Evolutionary conservation across 352 stramenopile species (phyloP).

Genomic region (Peronospora tabacina): DNA sequence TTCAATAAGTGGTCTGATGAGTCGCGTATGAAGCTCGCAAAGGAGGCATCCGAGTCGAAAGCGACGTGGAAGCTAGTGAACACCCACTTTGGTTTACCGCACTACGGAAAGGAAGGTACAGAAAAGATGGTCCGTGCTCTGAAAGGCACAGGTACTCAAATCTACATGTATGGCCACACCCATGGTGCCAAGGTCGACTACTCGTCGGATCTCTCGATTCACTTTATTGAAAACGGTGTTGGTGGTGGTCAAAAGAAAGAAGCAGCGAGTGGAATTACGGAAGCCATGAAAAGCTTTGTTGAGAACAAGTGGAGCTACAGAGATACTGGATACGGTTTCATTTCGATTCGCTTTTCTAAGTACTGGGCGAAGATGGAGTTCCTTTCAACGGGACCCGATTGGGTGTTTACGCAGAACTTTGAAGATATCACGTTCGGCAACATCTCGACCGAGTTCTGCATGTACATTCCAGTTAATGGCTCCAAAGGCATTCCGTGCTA

Average conservation of each 20-base stretch:
- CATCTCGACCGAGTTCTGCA: slow-evolving; percentile 10
- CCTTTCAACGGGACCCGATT: slow-evolving; percentile 5
- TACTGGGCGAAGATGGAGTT: slow-evolving; percentile 44
- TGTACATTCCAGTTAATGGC: slow-evolving; percentile 10
- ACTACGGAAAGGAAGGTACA: slow-evolving; percentile 13
- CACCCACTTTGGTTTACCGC: slow-evolving; percentile 17
- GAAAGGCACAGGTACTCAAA: slow-evolving; percentile 24
- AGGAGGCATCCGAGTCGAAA: slow-evolving; percentile 8
- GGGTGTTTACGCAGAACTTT: slow-evolving; percentile 1
- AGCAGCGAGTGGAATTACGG: slow-evolving; percentile 38
- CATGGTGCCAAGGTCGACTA: slow-evolving; percentile 45
- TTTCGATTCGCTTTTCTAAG: slow-evolving; percentile 36
- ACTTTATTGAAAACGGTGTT: slow-evolving; percentile 67
- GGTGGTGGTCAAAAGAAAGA: slow-evolving; percentile 51
- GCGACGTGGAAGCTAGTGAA: slow-evolving; percentile 26
- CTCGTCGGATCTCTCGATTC: slow-evolving; percentile 28
- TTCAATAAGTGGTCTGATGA: slow-evolving; percentile 10
- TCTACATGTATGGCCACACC: slow-evolving; percentile 31
- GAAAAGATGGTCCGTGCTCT: slow-evolving; percentile 12
- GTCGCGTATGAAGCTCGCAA: slow-evolving; percentile 3
- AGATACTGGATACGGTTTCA: slow-evolving; percentile 17
- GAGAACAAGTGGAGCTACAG: slow-evolving; percentile 43
- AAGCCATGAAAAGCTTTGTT: slow-evolving; percentile 32
- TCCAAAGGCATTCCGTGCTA: slow-evolving; percentile 1
- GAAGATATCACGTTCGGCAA: slow-evolving; percentile 2